Base-by-base conservation (phyloP, 495 filamentous ascomycete genomes). In the Trichoderma gamsii region DNA sequence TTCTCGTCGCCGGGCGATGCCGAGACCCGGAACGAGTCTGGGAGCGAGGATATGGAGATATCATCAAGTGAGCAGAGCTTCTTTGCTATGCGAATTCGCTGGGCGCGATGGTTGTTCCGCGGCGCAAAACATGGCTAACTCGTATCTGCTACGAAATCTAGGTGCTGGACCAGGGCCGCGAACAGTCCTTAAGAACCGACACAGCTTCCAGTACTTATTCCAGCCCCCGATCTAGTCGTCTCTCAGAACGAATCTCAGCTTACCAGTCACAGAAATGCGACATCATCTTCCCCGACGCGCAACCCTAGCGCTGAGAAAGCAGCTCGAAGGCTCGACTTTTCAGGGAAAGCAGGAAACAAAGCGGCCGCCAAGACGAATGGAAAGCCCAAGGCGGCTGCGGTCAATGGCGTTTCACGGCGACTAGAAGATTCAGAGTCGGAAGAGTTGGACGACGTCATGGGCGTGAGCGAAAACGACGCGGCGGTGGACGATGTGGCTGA, bases 1-100 rank as follows among this genome's bases (percentile, higher is more conserved):
- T 98, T 97, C 77, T 97, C 93, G 4, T 97, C 94, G 13, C 93
- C 94, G 38, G 86, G 83, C 67, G 90, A 89, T 69, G 76, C 82
- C 7, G 81, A 15, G 76, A 77, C 70, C 6, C 49, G 72, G 41
- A 64, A 73, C 27, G 73, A 72, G 32, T 81, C 76, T 61, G 77
- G 76, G 65, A 74, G 11, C 69, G 67, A n/a, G 41, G 27, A 59
- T 61, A 66, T 49, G 41, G 41, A 46, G 7, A 66, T 49, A 23
- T 46, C 65, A 25, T 66, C 65, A 29, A 46, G 65, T 51, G 65
- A 43, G 44, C 29, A 9, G n/a, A 11, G n/a, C n/a, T 21, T 4
- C 49, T 21, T 49, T 49, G 44, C 44, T 4, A 11, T 52, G 49
- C 49, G 8, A n/a, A 52, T 29, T 61, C 56, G 56, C 27, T 32